phyloP scores from a whole-genome alignment of 805 yeast species.

The Myxozyma kluyveri region DNA sequence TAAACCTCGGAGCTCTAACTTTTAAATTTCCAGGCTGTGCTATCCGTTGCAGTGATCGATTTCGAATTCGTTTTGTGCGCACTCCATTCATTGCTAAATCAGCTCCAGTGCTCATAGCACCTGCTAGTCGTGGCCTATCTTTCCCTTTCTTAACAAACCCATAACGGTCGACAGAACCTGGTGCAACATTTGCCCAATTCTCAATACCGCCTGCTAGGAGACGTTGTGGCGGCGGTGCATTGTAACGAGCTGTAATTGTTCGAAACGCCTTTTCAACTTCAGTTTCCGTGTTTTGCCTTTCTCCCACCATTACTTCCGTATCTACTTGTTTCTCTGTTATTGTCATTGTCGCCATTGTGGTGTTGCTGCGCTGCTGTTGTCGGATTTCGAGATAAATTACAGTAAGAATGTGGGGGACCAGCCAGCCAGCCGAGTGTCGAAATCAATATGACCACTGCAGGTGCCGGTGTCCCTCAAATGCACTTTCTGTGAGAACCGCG shows the following conservation, averaged over 20 bases:
- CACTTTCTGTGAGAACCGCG: too few relatives aligned
- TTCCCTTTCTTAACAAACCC: conserved; percentile 13
- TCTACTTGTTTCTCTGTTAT: too few relatives aligned
- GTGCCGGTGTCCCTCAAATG: too few relatives aligned
- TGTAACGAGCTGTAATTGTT: background rate
- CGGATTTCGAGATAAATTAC: too few relatives aligned
- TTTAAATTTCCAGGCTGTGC: background rate
- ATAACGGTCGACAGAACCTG: conserved; percentile 24
- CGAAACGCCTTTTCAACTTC: background rate
- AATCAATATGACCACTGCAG: too few relatives aligned
- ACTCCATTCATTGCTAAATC: background rate
- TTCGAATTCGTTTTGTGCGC: background rate
- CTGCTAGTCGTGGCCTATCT: background rate
- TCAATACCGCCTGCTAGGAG: conserved; percentile 26
- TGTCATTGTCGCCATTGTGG: too few relatives aligned
- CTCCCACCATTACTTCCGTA: background rate
- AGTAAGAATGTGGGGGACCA: too few relatives aligned
- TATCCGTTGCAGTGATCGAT: background rate
- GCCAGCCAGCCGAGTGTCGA: too few relatives aligned
- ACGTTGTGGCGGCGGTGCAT: background rate
- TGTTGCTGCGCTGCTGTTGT: too few relatives aligned
- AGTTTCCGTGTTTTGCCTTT: too few relatives aligned
- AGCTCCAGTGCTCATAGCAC: background rate
- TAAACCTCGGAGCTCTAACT: background rate
- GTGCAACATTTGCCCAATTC: conserved; percentile 21